phyloP scores from a whole-genome alignment of 768 basidiomycete species.

The Amanita exitialis region DNA sequence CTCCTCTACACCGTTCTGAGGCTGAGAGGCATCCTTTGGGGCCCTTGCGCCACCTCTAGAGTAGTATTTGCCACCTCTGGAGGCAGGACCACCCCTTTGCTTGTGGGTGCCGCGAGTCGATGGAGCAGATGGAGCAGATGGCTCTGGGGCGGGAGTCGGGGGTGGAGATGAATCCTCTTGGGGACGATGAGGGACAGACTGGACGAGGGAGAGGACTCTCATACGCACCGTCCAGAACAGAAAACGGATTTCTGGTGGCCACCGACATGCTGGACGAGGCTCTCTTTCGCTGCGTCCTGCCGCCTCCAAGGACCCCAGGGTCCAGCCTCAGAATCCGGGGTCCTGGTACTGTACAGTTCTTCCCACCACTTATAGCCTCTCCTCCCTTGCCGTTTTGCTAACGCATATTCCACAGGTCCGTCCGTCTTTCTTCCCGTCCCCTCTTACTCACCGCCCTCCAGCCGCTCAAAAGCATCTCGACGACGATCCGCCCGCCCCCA shows the following conservation, averaged over 20 bases:
- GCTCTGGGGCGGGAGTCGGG: slow-evolving; percentile 24
- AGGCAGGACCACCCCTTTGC: slow-evolving; percentile 43
- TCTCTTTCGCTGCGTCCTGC: slow-evolving; percentile 23
- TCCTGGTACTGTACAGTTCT: slow-evolving; percentile 42
- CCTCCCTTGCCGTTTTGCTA: slow-evolving; percentile 12
- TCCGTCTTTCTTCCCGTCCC: slow-evolving; percentile 1
- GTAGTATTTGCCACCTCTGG: slow-evolving; percentile 63
- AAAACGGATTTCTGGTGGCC: slow-evolving; percentile 81
- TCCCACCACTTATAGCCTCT: slow-evolving; percentile 5
- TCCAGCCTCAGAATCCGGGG: slow-evolving; percentile 24
- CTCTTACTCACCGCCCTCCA: slow-evolving; percentile 18
- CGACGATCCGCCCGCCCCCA: slow-evolving; percentile 63
- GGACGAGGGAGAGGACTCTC: background rate
- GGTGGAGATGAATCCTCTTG: slow-evolving; percentile 39
- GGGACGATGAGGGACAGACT: slow-evolving; percentile 11
- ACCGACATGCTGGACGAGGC: slow-evolving; percentile 81
- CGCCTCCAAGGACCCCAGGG: background rate
- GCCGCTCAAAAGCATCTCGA: slow-evolving; percentile 86
- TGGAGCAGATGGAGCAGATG: slow-evolving; percentile 16
- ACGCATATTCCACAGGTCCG: slow-evolving; percentile 63
- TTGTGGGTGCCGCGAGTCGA: slow-evolving; percentile 35
- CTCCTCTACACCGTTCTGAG: slow-evolving; percentile 18
- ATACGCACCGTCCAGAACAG: slow-evolving; percentile 65
- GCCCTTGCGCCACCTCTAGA: slow-evolving; percentile 35
- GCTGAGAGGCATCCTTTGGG: slow-evolving; percentile 19